A percentile compares a stretch with the other conserved stretches of the same genome.
Conservation (phyloP, 768 basidiomycete species). For the Mycena filopes region DNA sequence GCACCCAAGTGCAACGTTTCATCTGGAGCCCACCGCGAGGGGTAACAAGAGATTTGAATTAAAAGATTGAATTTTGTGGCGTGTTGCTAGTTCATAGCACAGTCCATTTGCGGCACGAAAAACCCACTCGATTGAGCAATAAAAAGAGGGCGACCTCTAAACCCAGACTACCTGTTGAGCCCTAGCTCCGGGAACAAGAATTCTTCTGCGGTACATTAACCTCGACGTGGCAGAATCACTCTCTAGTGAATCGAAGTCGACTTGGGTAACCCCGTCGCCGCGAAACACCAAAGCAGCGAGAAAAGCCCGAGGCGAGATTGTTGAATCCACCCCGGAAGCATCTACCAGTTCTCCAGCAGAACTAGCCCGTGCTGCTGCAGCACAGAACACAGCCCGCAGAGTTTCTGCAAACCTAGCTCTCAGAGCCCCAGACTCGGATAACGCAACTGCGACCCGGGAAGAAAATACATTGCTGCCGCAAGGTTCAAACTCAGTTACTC, state of each 20-base stretch:
- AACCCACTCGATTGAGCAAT: not conserved
- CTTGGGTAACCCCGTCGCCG: too few species aligned
- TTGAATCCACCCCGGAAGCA: too few species aligned
- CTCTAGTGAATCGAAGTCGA: not conserved
- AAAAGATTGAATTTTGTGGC: not conserved
- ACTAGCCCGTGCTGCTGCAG: too few species aligned
- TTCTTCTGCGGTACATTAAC: not conserved
- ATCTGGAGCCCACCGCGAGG: constrained; percentile 8
- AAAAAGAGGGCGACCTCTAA: not conserved
- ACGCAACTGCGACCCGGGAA: too few species aligned
- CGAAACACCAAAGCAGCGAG: too few species aligned
- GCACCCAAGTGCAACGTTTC: constrained; percentile 7
- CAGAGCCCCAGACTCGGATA: too few species aligned
- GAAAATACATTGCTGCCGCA: not conserved
- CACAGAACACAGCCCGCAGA: too few species aligned
- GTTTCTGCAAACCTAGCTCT: too few species aligned
- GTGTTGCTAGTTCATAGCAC: not conserved
- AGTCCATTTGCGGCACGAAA: not conserved
- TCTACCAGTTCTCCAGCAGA: too few species aligned
- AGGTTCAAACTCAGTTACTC: not conserved
- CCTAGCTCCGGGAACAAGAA: not conserved
- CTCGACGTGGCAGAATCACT: not conserved
- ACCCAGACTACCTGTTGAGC: not conserved
- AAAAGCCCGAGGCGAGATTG: too few species aligned
- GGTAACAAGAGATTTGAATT: not conserved